Evolutionary conservation across 2,329 filamentous ascomycete species (phyloP), one percentile per base, ranked within the genome.

Genomic region (Alternaria hordeiaustralica): DNA sequence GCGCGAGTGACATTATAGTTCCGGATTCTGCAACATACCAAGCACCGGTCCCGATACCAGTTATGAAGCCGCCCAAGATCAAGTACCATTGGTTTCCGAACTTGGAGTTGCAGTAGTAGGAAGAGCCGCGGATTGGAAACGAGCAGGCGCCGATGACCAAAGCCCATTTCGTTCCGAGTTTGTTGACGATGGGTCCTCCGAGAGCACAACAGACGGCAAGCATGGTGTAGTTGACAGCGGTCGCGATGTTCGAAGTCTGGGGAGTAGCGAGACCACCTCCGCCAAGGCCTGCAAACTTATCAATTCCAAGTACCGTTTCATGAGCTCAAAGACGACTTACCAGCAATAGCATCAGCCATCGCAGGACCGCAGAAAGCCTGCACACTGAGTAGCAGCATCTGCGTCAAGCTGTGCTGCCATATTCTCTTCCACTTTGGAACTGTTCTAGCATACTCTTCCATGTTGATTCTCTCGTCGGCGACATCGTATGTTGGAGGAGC

Each of bases 11-110:
- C 81, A 85, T 84, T 67, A 85, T 84, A 5, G 81, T 79, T 13
- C 83, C 83, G 1, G 82, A 82, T 62, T 85, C 83, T 0, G 83
- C 83, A 9, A 85, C 83, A 61, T 85, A 85, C 83, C 83, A 84
- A 45, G 81, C 83, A 2, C 82, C 83, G 5, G 47, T 71, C 2
- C 72, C 72, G 6, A 75, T 71, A n/a, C 73, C 73, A 11, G 70
- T 74, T 11, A 75, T 62, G 56, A 73, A 68, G 13, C 69, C 69
- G 41, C 73, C 72, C 13, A 75, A 46, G 21, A 63, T 56, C 66
- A 82, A 66, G 55, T 83, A 82, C 82, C 82, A 84, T 71, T 84
- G 82, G 45, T 78, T 84, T 5, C 83, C 83, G 61, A 82, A 84
- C 66, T 84, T 84, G 71, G 81, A 83, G 46, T 84, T 84, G 70